Conservation (phyloP, 2,329 filamentous ascomycete genomes). For the Pezicula rhizophila region DNA sequence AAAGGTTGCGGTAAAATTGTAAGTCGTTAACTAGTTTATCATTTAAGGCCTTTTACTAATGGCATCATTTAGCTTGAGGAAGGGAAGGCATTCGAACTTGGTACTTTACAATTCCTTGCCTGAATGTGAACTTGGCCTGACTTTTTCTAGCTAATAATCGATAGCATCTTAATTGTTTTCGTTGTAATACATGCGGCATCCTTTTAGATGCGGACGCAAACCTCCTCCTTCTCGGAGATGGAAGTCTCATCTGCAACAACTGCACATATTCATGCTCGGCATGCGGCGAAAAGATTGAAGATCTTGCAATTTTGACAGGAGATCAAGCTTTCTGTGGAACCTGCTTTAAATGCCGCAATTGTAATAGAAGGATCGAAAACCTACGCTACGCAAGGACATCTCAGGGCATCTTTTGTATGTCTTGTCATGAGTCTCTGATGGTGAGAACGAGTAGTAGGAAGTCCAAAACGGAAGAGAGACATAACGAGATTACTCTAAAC, state of each 20-base stretch:
- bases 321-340: constrained; percentile 97
- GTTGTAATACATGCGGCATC: constrained; percentile 91
- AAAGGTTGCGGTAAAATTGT: constrained; percentile 85
- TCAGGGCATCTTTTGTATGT: constrained; percentile 99
- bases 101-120: constrained; percentile 43
- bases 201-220: constrained; percentile 98
- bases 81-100: constrained; percentile 95
- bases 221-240: constrained; percentile 91
- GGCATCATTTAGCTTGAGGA: constrained; percentile 74
- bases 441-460: too few relatives aligned
- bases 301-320: constrained; percentile 92
- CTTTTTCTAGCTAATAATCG: constrained; percentile 70
- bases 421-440: constrained; percentile 95
- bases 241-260: constrained; percentile 97
- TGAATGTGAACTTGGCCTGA: constrained; percentile 14
- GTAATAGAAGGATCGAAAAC: constrained; percentile 98
- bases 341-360: constrained; percentile 96
- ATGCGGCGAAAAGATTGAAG: constrained; percentile 96
- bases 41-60: constrained; percentile 14
- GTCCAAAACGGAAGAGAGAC: too few relatives aligned
- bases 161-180: constrained; percentile 99
- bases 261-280: constrained; percentile 98
- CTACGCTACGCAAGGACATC: constrained; percentile 94
- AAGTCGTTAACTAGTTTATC: constrained; percentile 9
- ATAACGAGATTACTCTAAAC: too few relatives aligned